Evolutionary conservation across 306 rosid species (phyloP).

Genomic region (Canavalia gladiata): DNA sequence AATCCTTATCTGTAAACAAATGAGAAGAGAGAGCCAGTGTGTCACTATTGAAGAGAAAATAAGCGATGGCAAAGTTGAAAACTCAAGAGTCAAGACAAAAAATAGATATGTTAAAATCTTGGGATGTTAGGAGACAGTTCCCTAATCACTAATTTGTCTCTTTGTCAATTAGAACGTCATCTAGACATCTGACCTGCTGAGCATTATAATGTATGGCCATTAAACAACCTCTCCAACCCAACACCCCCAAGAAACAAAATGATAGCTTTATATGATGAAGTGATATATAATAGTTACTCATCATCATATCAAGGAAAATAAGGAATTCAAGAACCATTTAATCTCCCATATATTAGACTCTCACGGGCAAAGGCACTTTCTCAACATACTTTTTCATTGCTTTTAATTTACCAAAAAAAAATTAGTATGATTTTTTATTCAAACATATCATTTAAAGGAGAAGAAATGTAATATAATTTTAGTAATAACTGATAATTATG

Average conservation of each 20-base stretch:
- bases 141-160: background rate
- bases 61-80: conserved; percentile 27
- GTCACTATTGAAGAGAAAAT: conserved; percentile 27
- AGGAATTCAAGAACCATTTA: background rate
- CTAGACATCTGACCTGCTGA: conserved; percentile 22
- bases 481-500: background rate
- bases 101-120: conserved; percentile 25
- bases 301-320: conserved; percentile 13
- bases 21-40: background rate
- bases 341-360: background rate
- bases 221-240: background rate
- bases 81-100: conserved; percentile 4
- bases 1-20: conserved; percentile 72
- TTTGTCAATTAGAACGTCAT: conserved; percentile 26
- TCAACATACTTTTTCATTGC: background rate
- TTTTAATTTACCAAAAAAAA: background rate
- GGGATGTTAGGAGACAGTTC: background rate
- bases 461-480: conserved; percentile 7
- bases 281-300: background rate
- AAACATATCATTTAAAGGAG: conserved; percentile 21
- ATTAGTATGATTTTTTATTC: background rate
- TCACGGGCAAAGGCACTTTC: background rate
- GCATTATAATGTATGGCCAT: conserved; percentile 27
- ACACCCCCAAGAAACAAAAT: background rate
- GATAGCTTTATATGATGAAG: background rate